Percentiles rank a stretch among this genome's conserved stretches.
phyloP scores from a whole-genome alignment of 2,329 filamentous ascomycete species.

The Ilyonectria robusta region DNA sequence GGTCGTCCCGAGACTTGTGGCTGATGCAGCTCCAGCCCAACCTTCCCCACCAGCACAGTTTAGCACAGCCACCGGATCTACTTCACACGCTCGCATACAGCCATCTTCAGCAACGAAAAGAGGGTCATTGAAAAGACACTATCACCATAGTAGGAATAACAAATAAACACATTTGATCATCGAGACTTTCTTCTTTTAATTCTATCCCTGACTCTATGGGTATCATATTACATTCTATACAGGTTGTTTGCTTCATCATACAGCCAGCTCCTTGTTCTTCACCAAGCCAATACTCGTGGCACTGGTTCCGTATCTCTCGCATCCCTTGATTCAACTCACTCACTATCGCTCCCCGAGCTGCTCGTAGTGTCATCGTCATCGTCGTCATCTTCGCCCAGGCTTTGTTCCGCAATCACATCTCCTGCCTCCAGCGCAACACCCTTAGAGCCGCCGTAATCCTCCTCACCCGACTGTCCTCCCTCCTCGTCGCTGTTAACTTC shows the following conservation, averaged over 20 bases:
- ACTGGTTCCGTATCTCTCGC: neutral
- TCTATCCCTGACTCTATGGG: conserved; percentile 9
- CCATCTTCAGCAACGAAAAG: neutral
- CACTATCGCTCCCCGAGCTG: conserved; percentile 59
- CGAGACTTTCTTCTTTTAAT: neutral
- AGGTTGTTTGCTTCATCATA: neutral
- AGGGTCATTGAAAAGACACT: neutral
- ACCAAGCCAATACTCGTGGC: neutral
- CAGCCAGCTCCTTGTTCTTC: neutral
- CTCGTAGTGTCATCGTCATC: conserved; percentile 57
- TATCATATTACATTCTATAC: conserved; percentile 7
- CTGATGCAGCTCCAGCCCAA: conserved; percentile 24
- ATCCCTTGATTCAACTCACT: conserved; percentile 22
- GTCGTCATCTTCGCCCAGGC: conserved; percentile 54
- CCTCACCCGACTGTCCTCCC: conserved; percentile 43
- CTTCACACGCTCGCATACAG: neutral
- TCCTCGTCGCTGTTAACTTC: conserved; percentile 51
- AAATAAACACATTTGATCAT: neutral
- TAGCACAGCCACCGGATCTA: conserved; percentile 26
- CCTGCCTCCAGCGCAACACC: conserved; percentile 46
- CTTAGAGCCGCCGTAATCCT: conserved; percentile 32
- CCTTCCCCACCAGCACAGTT: conserved; percentile 2
- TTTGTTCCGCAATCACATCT: conserved; percentile 58
- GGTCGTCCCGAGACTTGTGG: conserved; percentile 20
- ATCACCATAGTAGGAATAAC: neutral